A percentile compares a stretch with the other conserved stretches of the same genome.
phyloP scores from a whole-genome alignment of 2,329 filamentous ascomycete genomes.

The Xylariaceae sp. region DNA sequence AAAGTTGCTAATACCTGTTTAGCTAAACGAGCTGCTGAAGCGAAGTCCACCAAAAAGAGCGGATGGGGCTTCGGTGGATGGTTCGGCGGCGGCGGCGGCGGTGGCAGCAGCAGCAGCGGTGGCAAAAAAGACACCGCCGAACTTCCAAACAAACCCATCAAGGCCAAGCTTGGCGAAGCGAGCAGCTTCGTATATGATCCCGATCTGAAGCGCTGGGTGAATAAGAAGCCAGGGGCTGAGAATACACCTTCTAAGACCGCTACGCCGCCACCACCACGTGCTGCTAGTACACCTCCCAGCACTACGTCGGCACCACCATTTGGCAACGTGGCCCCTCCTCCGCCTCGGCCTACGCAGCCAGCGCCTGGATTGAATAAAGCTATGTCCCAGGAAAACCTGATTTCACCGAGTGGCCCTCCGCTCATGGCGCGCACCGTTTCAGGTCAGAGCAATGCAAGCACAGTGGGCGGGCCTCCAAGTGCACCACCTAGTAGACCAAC shows the following conservation, averaged over 20 bases:
- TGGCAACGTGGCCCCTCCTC: slow-evolving; percentile 21
- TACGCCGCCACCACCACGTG: slow-evolving; percentile 74
- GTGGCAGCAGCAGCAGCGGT: slow-evolving; percentile 34
- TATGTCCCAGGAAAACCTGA: slow-evolving; percentile 35
- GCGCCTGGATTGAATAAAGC: slow-evolving; percentile 32
- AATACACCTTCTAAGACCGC: slow-evolving; percentile 53
- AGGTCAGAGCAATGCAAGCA: slow-evolving; percentile 37
- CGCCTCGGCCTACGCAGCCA: slow-evolving; percentile 23
- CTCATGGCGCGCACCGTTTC: slow-evolving; percentile 46
- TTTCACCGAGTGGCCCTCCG: slow-evolving; percentile 31
- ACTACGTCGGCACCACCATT: slow-evolving; percentile 29
- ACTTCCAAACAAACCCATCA: slow-evolving; percentile 63
- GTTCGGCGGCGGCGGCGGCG: slow-evolving; percentile 50
- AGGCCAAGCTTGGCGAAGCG: slow-evolving; percentile 89
- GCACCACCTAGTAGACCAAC: slow-evolving; percentile 63
- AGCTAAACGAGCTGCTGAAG: slow-evolving; percentile 58
- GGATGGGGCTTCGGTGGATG: slow-evolving; percentile 81
- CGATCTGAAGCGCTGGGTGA: slow-evolving; percentile 96
- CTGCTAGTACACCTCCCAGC: slow-evolving; percentile 46
- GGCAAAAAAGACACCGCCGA: slow-evolving; percentile 54
- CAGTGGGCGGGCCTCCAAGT: slow-evolving; percentile 34
- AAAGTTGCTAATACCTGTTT: slow-evolving; percentile 16
- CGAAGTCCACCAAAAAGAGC: slow-evolving; percentile 51
- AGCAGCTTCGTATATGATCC: slow-evolving; percentile 92
- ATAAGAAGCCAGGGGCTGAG: slow-evolving; percentile 78